These are phyloP conservation scores for Suhomyces emberorum DNA, from an alignment of 805 yeast species.

Conservation along the genomic window DNA sequence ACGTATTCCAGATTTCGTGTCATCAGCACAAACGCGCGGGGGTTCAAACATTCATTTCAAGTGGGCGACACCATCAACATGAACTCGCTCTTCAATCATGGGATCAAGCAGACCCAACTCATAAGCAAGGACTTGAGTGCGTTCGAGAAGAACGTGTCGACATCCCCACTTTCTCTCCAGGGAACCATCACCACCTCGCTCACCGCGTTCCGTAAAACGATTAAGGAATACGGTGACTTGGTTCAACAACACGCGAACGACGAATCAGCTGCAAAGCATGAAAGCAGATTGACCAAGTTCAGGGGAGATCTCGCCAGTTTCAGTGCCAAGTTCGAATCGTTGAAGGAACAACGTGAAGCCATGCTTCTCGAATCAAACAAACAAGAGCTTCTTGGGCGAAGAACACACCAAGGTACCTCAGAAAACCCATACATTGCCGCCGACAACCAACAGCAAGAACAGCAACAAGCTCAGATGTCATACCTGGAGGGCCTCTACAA, in stretches of 20 bases:
- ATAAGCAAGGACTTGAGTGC: constrained; percentile 64
- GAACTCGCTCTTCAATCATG: constrained; percentile 91
- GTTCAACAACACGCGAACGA: constrained; percentile 56
- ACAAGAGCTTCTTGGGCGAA: constrained; percentile 55
- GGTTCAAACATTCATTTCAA: too few species aligned
- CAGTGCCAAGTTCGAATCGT: constrained; percentile 47
- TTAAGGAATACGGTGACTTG: constrained; percentile 62
- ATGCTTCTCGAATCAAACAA: constrained; percentile 44
- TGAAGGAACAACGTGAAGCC: constrained; percentile 56
- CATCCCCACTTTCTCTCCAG: constrained; percentile 72
- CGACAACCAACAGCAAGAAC: constrained; percentile 21
- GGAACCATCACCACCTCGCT: constrained; percentile 79
- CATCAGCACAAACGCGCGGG: neutral
- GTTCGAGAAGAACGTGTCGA: constrained; percentile 62
- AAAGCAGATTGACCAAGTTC: constrained; percentile 54
- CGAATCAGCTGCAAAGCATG: constrained; percentile 52
- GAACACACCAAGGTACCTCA: constrained; percentile 24
- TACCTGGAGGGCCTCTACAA: constrained; percentile 64
- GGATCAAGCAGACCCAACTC: constrained; percentile 76
- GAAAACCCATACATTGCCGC: constrained; percentile 47
- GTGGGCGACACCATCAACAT: too few species aligned
- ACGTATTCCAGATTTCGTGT: neutral
- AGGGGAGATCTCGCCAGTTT: constrained; percentile 45
- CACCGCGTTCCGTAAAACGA: constrained; percentile 69
- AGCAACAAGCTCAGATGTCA: constrained; percentile 25